phyloP scores from a whole-genome alignment of 2,329 filamentous ascomycete species.

The Chaetoscypha palmicola region DNA sequence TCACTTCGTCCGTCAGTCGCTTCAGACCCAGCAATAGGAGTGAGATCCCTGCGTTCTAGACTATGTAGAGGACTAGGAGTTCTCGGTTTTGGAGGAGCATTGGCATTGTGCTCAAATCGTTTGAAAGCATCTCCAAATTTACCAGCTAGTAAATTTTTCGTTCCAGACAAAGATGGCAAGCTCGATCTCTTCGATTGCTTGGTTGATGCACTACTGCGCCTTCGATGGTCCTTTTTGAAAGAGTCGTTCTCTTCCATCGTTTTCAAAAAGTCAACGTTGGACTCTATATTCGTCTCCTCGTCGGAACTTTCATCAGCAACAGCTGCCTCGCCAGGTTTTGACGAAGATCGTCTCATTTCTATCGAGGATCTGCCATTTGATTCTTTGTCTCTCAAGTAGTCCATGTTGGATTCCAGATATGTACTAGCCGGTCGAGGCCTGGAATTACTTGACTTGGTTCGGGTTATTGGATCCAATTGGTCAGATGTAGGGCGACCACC shows the following conservation, averaged over 20 bases:
- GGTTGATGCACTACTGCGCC: conserved; percentile 45
- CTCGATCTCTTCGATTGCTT: conserved; percentile 64
- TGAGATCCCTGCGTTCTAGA: conserved; percentile 39
- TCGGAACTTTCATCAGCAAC: conserved; percentile 33
- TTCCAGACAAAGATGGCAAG: conserved; percentile 61
- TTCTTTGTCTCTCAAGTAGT: conserved; percentile 75
- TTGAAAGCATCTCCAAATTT: conserved; percentile 94
- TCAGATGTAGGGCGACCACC: conserved; percentile 60
- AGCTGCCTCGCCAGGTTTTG: conserved; percentile 18
- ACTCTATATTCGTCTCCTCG: conserved; percentile 59
- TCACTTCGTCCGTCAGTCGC: conserved; percentile 62
- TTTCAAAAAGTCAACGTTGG: conserved; percentile 76
- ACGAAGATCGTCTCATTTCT: conserved; percentile 29
- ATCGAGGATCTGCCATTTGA: conserved; percentile 30
- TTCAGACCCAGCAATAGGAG: conserved; percentile 71
- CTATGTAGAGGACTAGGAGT: conserved; percentile 37
- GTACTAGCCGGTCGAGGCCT: conserved; percentile 73
- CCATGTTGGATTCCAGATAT: conserved; percentile 74
- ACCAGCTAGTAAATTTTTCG: conserved; percentile 76
- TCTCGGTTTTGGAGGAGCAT: conserved; percentile 36
- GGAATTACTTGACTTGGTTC: conserved; percentile 57
- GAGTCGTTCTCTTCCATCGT: conserved; percentile 61
- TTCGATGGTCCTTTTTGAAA: conserved; percentile 43
- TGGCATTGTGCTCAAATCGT: conserved; percentile 60
- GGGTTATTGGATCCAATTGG: conserved; percentile 50